These are phyloP conservation scores for Corynespora cassiicola DNA, from an alignment of 2,329 filamentous ascomycete genomes.

Conservation along the genomic window DNA sequence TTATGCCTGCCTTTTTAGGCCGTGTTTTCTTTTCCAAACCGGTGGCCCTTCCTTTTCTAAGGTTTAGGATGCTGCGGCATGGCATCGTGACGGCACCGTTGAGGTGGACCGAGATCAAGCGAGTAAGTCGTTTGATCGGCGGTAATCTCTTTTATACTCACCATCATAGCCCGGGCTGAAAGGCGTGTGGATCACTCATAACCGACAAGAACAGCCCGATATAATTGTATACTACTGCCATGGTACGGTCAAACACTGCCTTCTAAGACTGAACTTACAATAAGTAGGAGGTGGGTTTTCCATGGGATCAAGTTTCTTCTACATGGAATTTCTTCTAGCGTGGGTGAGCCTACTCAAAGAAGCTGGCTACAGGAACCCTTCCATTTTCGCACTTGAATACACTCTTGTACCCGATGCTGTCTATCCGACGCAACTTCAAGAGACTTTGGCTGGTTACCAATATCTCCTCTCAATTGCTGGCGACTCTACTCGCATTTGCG, in stretches of 20 bases:
- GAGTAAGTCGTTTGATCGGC: conserved; percentile 47
- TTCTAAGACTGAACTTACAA: conserved; percentile 17
- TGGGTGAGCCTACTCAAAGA: conserved; percentile 72
- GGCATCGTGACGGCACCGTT: conserved; percentile 69
- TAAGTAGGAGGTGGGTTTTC: conserved; percentile 75
- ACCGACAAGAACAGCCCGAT: conserved; percentile 69
- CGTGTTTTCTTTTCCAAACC: conserved; percentile 79
- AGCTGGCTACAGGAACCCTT: conserved; percentile 74
- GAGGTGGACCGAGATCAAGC: conserved; percentile 66
- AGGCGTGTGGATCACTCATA: conserved; percentile 73
- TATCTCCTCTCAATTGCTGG: conserved; percentile 67
- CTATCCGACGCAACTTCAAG: conserved; percentile 76
- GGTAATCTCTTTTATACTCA: not conserved
- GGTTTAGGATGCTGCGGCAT: conserved; percentile 77
- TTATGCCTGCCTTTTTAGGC: conserved; percentile 71
- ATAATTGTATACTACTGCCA: conserved; percentile 84
- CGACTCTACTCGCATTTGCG: conserved; percentile 68
- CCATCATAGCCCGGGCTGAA: conserved; percentile 55
- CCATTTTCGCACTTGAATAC: conserved; percentile 81
- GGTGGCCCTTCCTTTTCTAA: conserved; percentile 75
- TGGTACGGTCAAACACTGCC: conserved; percentile 55
- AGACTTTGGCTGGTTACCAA: conserved; percentile 74
- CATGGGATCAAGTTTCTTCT: conserved; percentile 84
- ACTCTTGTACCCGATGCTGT: conserved; percentile 76
- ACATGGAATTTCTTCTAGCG: conserved; percentile 77